These are phyloP conservation scores for Diospyros lotus DNA, from an alignment of 148 eudicot genomes.

Conservation along the genomic window DNA sequence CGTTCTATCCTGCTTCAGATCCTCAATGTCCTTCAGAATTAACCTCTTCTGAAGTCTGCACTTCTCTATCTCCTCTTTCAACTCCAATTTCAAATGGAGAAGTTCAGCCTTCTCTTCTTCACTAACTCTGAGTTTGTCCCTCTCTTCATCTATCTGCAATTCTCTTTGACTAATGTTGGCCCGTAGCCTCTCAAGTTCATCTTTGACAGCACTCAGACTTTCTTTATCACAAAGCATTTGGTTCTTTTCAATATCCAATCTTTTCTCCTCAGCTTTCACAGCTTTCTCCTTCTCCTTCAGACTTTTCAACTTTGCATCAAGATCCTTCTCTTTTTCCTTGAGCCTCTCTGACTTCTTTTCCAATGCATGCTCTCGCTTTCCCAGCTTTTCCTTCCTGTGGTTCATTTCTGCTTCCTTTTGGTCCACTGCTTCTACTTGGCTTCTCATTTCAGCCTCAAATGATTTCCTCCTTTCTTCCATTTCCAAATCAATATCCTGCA, in stretches of 20 bases:
- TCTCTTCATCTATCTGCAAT: constrained; percentile 52
- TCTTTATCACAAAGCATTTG: constrained; percentile 49
- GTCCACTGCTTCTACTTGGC: constrained; percentile 38
- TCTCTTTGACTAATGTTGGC: constrained; percentile 40
- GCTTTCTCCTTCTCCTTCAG: constrained; percentile 59
- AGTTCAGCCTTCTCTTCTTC: constrained; percentile 60
- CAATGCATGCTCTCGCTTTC: constrained; percentile 55
- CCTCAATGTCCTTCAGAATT: constrained; percentile 60
- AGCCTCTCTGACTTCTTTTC: constrained; percentile 66
- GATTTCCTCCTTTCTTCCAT: constrained; percentile 49
- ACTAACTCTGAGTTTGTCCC: constrained; percentile 39
- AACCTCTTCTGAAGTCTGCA: constrained; percentile 53
- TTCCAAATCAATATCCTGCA: constrained; percentile 63
- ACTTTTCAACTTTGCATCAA: constrained; percentile 49
- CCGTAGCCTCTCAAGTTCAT: constrained; percentile 52
- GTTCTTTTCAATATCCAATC: constrained; percentile 43
- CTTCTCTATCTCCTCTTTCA: constrained; percentile 69
- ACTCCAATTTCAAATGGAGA: constrained; percentile 41
- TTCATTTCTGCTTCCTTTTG: constrained; percentile 49
- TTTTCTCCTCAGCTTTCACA: constrained; percentile 50
- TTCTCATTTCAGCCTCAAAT: constrained; percentile 51
- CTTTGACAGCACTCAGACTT: constrained; percentile 32
- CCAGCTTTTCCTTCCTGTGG: constrained; percentile 61
- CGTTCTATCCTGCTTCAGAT: constrained; percentile 59
- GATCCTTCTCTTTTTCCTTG: constrained; percentile 72